A percentile compares a stretch with the other conserved stretches of the same genome.
Conservation (phyloP, 2,329 filamentous ascomycete species). For the Beauveria asiatica region DNA sequence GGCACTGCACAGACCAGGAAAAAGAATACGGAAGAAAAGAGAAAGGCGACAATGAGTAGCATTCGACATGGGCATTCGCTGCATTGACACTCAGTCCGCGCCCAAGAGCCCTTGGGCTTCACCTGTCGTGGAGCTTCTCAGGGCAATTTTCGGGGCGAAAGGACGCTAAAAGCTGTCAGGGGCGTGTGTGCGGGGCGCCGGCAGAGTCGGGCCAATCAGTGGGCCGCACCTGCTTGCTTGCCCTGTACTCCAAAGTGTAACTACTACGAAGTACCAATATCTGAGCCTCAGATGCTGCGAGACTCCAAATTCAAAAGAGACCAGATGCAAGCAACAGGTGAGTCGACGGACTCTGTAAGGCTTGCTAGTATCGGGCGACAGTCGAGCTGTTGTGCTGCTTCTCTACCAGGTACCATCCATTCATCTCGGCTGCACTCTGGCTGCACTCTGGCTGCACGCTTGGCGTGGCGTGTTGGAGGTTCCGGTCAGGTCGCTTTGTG, state of each 20-base stretch:
- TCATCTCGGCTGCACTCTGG: neutral
- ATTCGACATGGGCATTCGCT: neutral
- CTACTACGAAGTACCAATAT: no score
- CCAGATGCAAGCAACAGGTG: neutral
- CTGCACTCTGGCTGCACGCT: neutral
- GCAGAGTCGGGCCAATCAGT: neutral
- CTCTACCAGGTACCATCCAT: neutral
- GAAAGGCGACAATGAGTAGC: neutral
- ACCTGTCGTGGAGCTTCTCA: neutral
- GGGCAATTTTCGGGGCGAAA: neutral
- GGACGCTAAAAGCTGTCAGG: neutral
- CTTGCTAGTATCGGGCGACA: no score
- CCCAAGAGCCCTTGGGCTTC: conserved; percentile 4
- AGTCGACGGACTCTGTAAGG: neutral
- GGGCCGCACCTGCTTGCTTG: no score
- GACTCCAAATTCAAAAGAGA: no score
- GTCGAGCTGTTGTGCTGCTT: neutral
- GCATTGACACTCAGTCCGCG: conserved; percentile 5
- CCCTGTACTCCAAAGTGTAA: no score
- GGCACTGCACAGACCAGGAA: neutral
- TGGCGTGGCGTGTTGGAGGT: conserved; percentile 8
- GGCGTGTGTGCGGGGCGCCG: neutral
- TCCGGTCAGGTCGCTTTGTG: neutral
- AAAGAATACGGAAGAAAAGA: neutral
- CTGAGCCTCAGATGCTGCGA: neutral